A percentile compares a stretch with the other conserved stretches of the same genome.
Evolutionary conservation across 805 yeast species (phyloP).

Genomic region (Wickerhamiella cacticola): DNA sequence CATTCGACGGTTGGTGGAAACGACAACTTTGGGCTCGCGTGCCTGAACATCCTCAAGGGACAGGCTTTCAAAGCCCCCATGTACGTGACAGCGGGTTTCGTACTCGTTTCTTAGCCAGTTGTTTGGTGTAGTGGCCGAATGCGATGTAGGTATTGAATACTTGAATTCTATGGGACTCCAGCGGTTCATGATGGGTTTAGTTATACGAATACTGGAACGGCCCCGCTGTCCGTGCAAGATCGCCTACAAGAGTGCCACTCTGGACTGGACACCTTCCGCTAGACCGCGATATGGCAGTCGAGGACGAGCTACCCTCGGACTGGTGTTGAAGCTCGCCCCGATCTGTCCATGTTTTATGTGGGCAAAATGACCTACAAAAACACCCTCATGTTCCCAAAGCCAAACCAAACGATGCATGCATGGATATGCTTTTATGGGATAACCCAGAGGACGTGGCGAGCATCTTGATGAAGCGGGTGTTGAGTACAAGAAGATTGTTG

Average conservation of each 20-base stretch:
- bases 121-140: slow-evolving; percentile 86
- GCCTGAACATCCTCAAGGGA: slow-evolving; percentile 64
- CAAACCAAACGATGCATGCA: slow-evolving; percentile 72
- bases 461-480: slow-evolving; percentile 62
- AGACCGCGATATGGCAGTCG: slow-evolving; percentile 28
- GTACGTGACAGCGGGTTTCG: slow-evolving; percentile 60
- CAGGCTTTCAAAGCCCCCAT: slow-evolving; percentile 50
- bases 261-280: background rate
- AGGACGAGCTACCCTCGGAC: slow-evolving; percentile 44
- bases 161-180: slow-evolving; percentile 77
- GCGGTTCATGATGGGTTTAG: slow-evolving; percentile 76
- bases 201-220: slow-evolving; percentile 42
- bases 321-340: slow-evolving; percentile 49
- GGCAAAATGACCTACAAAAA: slow-evolving; percentile 91
- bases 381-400: slow-evolving; percentile 82
- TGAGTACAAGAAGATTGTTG: slow-evolving; percentile 61
- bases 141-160: slow-evolving; percentile 87
- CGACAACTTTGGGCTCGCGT: slow-evolving; percentile 51
- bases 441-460: slow-evolving; percentile 54
- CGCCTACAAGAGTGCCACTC: slow-evolving; percentile 40
- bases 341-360: slow-evolving; percentile 64
- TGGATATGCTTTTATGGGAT: slow-evolving; percentile 71
- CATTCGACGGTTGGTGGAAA: slow-evolving; percentile 72
- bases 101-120: slow-evolving; percentile 79
- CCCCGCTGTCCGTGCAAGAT: slow-evolving; percentile 71